Base-by-base conservation (phyloP, 2,329 filamentous ascomycete species). In the Magnaporthales sp. region DNA sequence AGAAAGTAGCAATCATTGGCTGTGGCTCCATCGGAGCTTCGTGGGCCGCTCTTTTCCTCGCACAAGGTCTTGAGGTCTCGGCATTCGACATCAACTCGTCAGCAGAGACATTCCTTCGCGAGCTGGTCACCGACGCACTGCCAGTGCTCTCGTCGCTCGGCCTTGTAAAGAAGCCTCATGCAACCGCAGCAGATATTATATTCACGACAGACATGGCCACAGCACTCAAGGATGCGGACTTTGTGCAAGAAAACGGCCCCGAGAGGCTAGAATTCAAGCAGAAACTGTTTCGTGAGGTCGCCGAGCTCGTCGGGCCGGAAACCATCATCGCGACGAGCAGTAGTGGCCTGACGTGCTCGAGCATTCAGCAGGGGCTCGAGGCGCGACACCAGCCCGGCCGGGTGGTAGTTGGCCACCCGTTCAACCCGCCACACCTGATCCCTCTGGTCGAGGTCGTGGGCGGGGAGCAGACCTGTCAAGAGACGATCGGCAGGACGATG, bases 341-440 rank as follows among this genome's bases (percentile, higher is more conserved):
- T 4, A 78, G 75, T 8, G 78, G 78, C 15, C 70, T 80, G 9
- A 76, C 75, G 1, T 75, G 70, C 71, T 75, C 72, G 7, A 58
- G 54, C 54, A 58, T 58, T 22, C 54, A 58, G 54, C 54, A 58
- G 54, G 54, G 54, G 3, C 54, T 58, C 8, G 22, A 58, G 22
- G n/a, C 54, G 11, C 54, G 24, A 7, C 54, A 58, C 54, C 68
- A 70, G 38, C 75, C 77, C 0, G 71, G 70, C 24, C 74, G 78
- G n/a, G 73, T 79, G 38, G 70, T 80, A 0, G 75, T 82, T 29
- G 80, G 79, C 4, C 80, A 82, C 69, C 80, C 80, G 0, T 82
- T 81, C 73, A 82, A 83, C 68, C 80, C 80, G 9, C 80, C 80
- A 6, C 80, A 82, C 68, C 72, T 83, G 22, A 79, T 82, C 24